Base-by-base conservation (phyloP, 192 early-diverging fungal species). In the Cetraspora pellucida region DNA sequence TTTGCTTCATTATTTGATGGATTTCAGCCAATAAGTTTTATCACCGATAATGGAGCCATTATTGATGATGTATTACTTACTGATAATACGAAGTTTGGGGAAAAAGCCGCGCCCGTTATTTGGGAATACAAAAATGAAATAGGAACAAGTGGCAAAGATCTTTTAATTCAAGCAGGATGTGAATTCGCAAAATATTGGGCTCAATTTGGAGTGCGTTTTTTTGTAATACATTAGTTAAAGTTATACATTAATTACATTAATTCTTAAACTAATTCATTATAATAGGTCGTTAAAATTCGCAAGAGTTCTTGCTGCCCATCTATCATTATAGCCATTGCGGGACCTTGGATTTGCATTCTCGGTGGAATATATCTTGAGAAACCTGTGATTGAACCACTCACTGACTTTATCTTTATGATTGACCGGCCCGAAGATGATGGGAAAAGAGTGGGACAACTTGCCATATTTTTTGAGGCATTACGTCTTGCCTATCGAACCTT, bases 121-220 rank as follows among this genome's bases (percentile, higher is more conserved):
- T 70, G 47, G 68, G 27, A 70, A 52, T 50, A 50, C 21, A 70
- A 70, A 28, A 70, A 70, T 7, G 47, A 70, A 17, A 70, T 70
- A 70, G 49, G 23, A 21, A 70, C 46, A 5, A 19, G 25, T 28
- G 68, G 14, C 0, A 30, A 47, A 28, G 47, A 70, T 70, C 46
- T 46, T 70, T 70, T 46, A 25, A 70, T 70, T 16, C 46, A 50
- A 50, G 23, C 2, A 13, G 68, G 5, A 16, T 45, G 10, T 10
- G 3, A n/a, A n/a, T n/a, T n/a, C n/a, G n/a, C n/a, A n/a, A n/a
- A n/a, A 19, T 70, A 70, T 31, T 70, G 13, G 68, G 68, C 68
- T 28, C 46, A 67, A 46, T 43, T 23, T 19, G 37, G 17, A 19
- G 65, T 67, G 65, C 19, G 17, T 45, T 13, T 43, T 67, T 67